Base-by-base conservation (phyloP, 2,329 filamentous ascomycete species). In the Verticillium dahliae region DNA sequence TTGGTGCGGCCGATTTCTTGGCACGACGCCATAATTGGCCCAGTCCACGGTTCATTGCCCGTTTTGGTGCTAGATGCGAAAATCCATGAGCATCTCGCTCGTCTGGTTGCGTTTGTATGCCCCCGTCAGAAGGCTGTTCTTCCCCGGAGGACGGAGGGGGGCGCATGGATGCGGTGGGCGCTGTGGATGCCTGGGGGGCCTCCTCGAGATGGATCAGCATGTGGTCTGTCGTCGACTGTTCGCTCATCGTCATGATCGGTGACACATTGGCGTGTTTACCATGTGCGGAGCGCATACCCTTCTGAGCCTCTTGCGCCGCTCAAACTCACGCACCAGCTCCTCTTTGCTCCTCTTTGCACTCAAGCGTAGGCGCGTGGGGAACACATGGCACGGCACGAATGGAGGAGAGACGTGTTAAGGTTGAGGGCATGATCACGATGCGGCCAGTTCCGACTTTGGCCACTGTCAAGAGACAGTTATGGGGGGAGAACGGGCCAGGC, bases 61-160 rank as follows among this genome's bases (percentile, higher is more conserved):
- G 6, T 61, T 64, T 64, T 59, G 59, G 63, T 57, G 50, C 60
- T 64, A 60, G 63, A 64, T 57, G 63, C 61, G 63, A 63, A 31
- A 61, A 56, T 27, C 59, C 56, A 57, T 52, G 45, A 52, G 45
- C 45, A 52, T 13, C 45, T 52, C 45, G 45, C n/a, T 52, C 45
- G 45, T 22, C 45, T 52, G 45, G 45, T 52, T 52, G 45, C 45
- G 45, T 52, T n/a, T n/a, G 22, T n/a, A 18, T 52, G 39, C 18
- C 14, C 39, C 35, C 6, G 39, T 52, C 45, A 18, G 15, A 52
- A 13, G 45, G 15, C 45, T 52, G 45, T 52, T 10, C 18, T 10
- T 11, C 41, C 9, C 15, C n/a, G 14, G 10, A 38, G 37, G 37
- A 31, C 27, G 27, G 27, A 31, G 13, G 35, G 35, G 35, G 35